Conservation (phyloP, 2,329 filamentous ascomycete species). For the Colletotrichum magnum region DNA sequence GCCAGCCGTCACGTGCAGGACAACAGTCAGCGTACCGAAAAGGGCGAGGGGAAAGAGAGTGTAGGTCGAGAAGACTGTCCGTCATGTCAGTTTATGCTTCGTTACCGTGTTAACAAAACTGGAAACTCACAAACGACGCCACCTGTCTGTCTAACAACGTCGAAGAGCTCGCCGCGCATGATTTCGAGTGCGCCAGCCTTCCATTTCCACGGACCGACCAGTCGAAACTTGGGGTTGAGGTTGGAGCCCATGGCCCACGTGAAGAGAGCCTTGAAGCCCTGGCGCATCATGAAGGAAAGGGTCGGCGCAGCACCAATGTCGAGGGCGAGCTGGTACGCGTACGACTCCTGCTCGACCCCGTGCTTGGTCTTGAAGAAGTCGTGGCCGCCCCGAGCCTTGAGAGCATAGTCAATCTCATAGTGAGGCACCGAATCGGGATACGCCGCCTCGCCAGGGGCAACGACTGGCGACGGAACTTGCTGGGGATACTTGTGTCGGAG, state of each 20-base stretch:
- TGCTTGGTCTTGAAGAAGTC: conserved; percentile 52
- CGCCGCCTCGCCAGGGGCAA: background rate
- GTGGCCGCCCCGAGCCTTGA: conserved; percentile 52
- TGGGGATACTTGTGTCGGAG: conserved; percentile 48
- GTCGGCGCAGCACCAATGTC: conserved; percentile 61
- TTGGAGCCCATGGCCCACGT: conserved; percentile 65
- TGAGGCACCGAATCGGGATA: conserved; percentile 46
- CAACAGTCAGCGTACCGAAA: conserved; percentile 54
- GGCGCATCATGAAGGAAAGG: conserved; percentile 50
- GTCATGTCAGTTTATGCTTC: conserved; percentile 35
- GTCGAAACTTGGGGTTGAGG: conserved; percentile 64
- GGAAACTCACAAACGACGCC: conserved; percentile 54
- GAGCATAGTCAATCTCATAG: conserved; percentile 58
- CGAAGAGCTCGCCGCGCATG: conserved; percentile 59
- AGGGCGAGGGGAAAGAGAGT: conserved; percentile 53
- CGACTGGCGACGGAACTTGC: conserved; percentile 36
- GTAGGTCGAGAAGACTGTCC: conserved; percentile 52
- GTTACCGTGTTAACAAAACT: too few species aligned
- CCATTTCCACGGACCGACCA: conserved; percentile 60
- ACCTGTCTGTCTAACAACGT: conserved; percentile 53
- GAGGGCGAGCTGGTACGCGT: conserved; percentile 64
- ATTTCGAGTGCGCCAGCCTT: conserved; percentile 52
- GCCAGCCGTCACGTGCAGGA: conserved; percentile 45
- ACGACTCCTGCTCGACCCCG: conserved; percentile 64
- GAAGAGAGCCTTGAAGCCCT: conserved; percentile 54